Conservation (phyloP, 305 asterid genomes). For the Fraxinus latifolia region DNA sequence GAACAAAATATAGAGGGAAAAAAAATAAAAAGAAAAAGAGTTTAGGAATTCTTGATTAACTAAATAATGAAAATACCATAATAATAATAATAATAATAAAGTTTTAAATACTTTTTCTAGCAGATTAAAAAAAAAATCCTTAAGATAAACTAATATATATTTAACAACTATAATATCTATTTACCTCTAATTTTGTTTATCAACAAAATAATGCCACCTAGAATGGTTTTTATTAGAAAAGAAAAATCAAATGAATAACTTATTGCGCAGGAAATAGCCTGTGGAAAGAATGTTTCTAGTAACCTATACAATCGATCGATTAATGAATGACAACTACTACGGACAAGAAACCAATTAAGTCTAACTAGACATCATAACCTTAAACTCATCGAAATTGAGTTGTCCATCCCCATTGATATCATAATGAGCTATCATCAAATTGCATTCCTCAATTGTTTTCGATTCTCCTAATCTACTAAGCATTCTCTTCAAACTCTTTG, state of each 20-base stretch:
- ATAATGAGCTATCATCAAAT: slow-evolving; percentile 34
- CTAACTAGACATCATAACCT: slow-evolving; percentile 22
- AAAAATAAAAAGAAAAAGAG: no score
- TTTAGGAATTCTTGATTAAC: no score
- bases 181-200: no score
- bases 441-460: slow-evolving; percentile 32
- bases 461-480: slow-evolving; percentile 43
- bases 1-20: no score
- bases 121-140: no score
- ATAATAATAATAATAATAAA: no score
- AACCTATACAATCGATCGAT: not conserved
- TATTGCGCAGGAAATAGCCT: not conserved
- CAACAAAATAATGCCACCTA: no score
- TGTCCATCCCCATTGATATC: slow-evolving; percentile 49
- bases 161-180: no score
- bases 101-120: no score
- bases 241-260: not conserved
- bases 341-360: not conserved
- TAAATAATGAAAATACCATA: no score
- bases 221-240: not conserved
- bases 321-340: not conserved
- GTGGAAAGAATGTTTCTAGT: not conserved
- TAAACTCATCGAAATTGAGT: slow-evolving; percentile 44
- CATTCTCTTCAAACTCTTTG: slow-evolving; percentile 47
- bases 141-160: no score